Conservation (phyloP, 1,139 yeast species). For the Diutina siamensis region DNA sequence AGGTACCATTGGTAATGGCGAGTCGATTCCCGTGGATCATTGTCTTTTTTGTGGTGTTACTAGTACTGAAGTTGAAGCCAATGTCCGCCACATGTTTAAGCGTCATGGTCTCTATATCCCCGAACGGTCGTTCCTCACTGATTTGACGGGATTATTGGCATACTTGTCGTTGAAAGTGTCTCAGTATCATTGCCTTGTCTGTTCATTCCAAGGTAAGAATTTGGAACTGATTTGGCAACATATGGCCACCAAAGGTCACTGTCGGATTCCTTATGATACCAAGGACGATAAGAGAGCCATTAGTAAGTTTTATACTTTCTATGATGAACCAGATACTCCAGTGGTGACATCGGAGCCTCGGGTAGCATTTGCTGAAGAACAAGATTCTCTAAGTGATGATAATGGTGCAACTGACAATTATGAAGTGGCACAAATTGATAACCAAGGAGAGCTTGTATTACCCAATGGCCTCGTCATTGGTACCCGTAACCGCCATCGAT, state of each 20-base stretch:
- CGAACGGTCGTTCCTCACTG: slow-evolving; percentile 28
- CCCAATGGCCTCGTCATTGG: slow-evolving; percentile 6
- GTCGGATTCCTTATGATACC: slow-evolving; percentile 42
- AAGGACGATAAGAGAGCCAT: slow-evolving; percentile 29
- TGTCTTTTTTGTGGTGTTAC: slow-evolving; percentile 33
- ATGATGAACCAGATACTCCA: slow-evolving; percentile 5
- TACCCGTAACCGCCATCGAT: slow-evolving; percentile 1
- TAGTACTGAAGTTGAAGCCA: slow-evolving; percentile 28
- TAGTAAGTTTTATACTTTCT: slow-evolving; percentile 33
- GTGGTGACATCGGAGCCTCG: slow-evolving; percentile 13
- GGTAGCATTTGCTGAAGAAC: slow-evolving; percentile 12
- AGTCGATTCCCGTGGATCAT: slow-evolving; percentile 17
- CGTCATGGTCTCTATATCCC: slow-evolving; percentile 43
- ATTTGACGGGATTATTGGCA: slow-evolving; percentile 33
- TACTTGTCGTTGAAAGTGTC: slow-evolving; percentile 30
- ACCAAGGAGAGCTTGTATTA: background rate
- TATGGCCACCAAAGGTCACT: slow-evolving; percentile 39
- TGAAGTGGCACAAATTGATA: background rate
- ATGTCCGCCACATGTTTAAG: slow-evolving; percentile 36
- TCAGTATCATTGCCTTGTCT: slow-evolving; percentile 39
- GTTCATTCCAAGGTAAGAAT: slow-evolving; percentile 41
- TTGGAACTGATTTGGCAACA: slow-evolving; percentile 43
- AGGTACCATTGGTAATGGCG: background rate
- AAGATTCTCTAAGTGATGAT: too few relatives aligned
- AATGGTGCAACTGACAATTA: background rate